Base-by-base conservation (phyloP, 176 grass and related monocot genomes). In the Aegilops tauschii region DNA sequence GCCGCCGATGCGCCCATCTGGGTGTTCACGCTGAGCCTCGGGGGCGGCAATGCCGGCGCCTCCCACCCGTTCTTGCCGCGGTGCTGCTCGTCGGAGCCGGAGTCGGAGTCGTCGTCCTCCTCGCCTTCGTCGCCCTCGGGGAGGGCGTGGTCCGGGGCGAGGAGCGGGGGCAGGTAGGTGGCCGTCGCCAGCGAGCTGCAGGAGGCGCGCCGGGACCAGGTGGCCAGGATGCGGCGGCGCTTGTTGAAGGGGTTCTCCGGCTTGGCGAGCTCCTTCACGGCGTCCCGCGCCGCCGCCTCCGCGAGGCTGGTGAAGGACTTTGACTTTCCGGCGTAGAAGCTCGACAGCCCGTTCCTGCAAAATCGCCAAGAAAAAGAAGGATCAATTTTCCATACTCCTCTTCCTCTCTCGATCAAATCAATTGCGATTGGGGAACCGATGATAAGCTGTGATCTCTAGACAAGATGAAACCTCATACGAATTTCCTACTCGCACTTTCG, bases 231-330 rank as follows among this genome's bases (percentile, higher is more conserved):
- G 78, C 95, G 90, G 49, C 93, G 86, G n/a, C 93, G 81, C 87
- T 97, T 97, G 92, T 97, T 97, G 87, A 91, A 93, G 0, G 95
- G 93, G 76, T 95, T 97, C 82, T 97, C 95, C 27, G 89, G 93
- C 85, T 97, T 97, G 28, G 90, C 79, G 3, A 97, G 89, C 67
- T 91, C 95, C 64, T 86, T 91, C 36, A 82, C 89, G 9, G 74
- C 79, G 2, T 74, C 82, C 1, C 67, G 50, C n/a, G 90, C 69
- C 10, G 87, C 83, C 17, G 89, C 86, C 82, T 95, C 89, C 5
- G 87, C 87, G 12, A 97, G 84, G 93, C 84, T 91, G 0, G 93
- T 91, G 90, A 97, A 97, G 0, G 92, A 97, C 79, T 87, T 95
- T 9, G 95, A 95, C 84, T 97, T 97, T 61, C 95, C 95, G 8